phyloP scores from a whole-genome alignment of 768 basidiomycete genomes.

The Termitomyces sp. region DNA sequence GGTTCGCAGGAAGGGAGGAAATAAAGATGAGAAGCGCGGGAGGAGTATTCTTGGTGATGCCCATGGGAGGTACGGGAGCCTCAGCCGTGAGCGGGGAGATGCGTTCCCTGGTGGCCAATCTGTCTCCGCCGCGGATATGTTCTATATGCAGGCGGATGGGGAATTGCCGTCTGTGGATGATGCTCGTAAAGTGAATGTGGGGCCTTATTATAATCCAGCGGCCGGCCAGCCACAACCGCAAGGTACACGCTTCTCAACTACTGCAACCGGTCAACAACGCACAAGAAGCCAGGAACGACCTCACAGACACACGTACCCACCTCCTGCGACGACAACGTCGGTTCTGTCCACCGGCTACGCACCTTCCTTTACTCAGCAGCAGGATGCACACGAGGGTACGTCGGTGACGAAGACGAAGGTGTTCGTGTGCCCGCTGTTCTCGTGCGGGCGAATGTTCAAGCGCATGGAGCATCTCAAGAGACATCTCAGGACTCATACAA shows the following conservation, averaged over 20 bases:
- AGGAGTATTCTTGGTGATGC: slow-evolving; percentile 18
- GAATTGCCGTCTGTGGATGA: slow-evolving; percentile 36
- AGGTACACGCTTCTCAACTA: slow-evolving; percentile 7
- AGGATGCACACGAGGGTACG: slow-evolving; percentile 14
- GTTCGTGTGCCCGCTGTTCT: slow-evolving; percentile 78
- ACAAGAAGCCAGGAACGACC: slow-evolving; percentile 24
- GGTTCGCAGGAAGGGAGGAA: slow-evolving; percentile 65
- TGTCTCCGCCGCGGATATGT: slow-evolving; percentile 62
- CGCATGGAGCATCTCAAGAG: slow-evolving; percentile 88
- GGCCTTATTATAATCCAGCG: slow-evolving; percentile 24
- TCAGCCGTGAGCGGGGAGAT: slow-evolving; percentile 19
- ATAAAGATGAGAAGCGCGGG: slow-evolving; percentile 27
- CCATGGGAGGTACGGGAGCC: slow-evolving; percentile 14
- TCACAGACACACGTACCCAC: slow-evolving; percentile 26
- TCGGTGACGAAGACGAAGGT: slow-evolving; percentile 47
- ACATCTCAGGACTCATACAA: slow-evolving; percentile 84
- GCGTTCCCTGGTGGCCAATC: slow-evolving; percentile 18
- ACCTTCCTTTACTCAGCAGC: slow-evolving; percentile 20
- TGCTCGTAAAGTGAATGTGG: slow-evolving; percentile 24
- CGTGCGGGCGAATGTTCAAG: slow-evolving; percentile 84
- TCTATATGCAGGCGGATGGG: slow-evolving; percentile 53
- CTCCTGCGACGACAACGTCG: slow-evolving; percentile 10
- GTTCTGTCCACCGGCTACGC: slow-evolving; percentile 16
- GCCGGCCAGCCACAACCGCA: slow-evolving; percentile 13
- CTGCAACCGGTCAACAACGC: slow-evolving; percentile 14